Evolutionary conservation across 805 yeast genomes (phyloP).

Genomic region (Hanseniaspora pseudoguilliermondii): DNA sequence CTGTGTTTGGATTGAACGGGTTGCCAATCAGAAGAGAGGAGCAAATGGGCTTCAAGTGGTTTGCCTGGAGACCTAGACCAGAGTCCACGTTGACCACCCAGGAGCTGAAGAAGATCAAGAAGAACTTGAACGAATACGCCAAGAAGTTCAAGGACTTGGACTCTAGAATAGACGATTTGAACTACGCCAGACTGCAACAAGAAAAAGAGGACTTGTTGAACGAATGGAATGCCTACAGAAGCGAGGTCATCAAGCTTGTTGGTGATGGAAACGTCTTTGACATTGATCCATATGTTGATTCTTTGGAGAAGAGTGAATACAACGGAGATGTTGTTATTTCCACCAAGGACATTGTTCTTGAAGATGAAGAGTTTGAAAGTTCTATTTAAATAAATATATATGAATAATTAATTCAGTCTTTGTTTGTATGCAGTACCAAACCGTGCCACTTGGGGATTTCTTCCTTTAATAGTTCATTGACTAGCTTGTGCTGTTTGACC

Average conservation of each 20-base stretch:
- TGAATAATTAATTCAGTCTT: conserved; percentile 24
- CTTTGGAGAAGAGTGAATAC: conserved; percentile 60
- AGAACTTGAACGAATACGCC: conserved; percentile 76
- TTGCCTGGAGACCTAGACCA: conserved; percentile 97
- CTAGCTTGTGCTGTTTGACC: conserved; percentile 86
- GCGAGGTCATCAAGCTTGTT: conserved; percentile 24
- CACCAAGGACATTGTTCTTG: neutral
- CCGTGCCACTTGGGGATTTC: conserved; percentile 94
- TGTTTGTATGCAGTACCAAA: conserved; percentile 64
- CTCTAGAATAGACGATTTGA: conserved; percentile 90
- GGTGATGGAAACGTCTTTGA: conserved; percentile 31
- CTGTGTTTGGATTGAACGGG: conserved; percentile 76
- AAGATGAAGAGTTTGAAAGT: neutral
- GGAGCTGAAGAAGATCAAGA: conserved; percentile 79
- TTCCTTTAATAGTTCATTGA: conserved; percentile 65
- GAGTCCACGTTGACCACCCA: conserved; percentile 57
- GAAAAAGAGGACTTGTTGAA: conserved; percentile 67
- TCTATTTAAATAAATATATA: neutral
- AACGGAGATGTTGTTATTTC: conserved; percentile 50
- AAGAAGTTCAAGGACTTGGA: conserved; percentile 91
- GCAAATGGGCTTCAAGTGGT: conserved; percentile 72
- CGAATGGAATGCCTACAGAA: conserved; percentile 79
- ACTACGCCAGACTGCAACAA: conserved; percentile 77
- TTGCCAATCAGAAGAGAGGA: conserved; percentile 58
- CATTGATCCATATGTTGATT: conserved; percentile 36